A percentile compares a stretch with the other conserved stretches of the same genome.
Evolutionary conservation across 352 stramenopile species (phyloP).

Genomic region (Pythium phragmitis): DNA sequence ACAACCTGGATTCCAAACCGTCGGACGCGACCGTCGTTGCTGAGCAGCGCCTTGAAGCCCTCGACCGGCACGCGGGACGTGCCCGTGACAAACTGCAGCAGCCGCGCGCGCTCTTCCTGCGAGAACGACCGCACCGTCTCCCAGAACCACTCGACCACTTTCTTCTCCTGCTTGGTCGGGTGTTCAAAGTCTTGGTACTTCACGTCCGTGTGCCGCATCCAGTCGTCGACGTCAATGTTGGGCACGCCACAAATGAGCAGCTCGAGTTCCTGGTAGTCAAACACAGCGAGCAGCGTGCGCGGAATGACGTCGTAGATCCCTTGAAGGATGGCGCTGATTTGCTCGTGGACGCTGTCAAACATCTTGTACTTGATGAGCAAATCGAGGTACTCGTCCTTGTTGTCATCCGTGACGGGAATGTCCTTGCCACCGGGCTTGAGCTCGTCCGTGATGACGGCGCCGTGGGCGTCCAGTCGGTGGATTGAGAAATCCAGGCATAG

Average conservation of each 20-base stretch:
- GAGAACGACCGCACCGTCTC: conserved; percentile 70
- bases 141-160: conserved; percentile 92
- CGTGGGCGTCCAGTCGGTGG: conserved; percentile 49
- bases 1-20: conserved; percentile 97
- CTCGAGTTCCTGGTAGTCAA: conserved; percentile 95
- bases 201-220: conserved; percentile 80
- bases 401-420: conserved; percentile 92
- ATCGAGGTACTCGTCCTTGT: conserved; percentile 95
- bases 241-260: conserved; percentile 91
- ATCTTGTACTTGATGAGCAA: conserved; percentile 94
- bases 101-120: conserved; percentile 79
- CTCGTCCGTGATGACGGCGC: conserved; percentile 67
- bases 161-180: conserved; percentile 45
- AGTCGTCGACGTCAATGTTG: conserved; percentile 90
- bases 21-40: conserved; percentile 81
- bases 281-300: conserved; percentile 83
- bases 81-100: conserved; percentile 92
- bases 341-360: conserved; percentile 87
- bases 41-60: conserved; percentile 91
- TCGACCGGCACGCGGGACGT: conserved; percentile 91
- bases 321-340: conserved; percentile 89
- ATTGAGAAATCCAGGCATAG: conserved; percentile 78
- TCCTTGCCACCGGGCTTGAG: conserved; percentile 91
- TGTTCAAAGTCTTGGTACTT: conserved; percentile 79
- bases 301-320: conserved; percentile 93